These are phyloP conservation scores for Cadophora sp. DNA, from an alignment of 2,329 filamentous ascomycete species.

Conservation along the genomic window DNA sequence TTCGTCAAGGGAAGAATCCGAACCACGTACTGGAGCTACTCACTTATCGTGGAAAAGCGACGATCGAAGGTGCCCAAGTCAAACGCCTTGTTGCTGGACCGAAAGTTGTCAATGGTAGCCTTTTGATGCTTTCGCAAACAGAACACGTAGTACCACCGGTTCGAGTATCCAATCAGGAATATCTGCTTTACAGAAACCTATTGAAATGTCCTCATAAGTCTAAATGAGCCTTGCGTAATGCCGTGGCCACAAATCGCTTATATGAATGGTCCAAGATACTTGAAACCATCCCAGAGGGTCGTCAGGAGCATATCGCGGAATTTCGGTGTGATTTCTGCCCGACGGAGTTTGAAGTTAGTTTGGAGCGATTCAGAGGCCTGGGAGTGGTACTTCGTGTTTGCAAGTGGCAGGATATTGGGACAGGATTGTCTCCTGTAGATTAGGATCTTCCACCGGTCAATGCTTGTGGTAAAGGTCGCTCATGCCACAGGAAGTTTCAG, in stretches of 20 bases:
- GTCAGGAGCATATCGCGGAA: conserved; percentile 8
- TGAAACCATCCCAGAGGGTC: not conserved
- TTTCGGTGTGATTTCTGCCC: conserved; percentile 19
- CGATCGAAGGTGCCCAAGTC: conserved; percentile 22
- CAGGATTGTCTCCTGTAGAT: conserved; percentile 24
- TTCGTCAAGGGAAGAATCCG: conserved; percentile 23
- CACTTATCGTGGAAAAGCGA: conserved; percentile 17
- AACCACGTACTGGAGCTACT: conserved; percentile 21
- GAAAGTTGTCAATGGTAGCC: conserved; percentile 23
- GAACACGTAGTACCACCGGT: conserved; percentile 19
- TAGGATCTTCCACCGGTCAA: conserved; percentile 15
- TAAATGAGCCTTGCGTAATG: not conserved
- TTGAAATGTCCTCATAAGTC: not conserved
- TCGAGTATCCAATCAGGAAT: not conserved
- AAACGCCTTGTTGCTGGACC: conserved; percentile 23
- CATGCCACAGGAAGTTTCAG: not conserved
- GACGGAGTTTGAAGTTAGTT: conserved; percentile 20
- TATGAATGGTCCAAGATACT: not conserved
- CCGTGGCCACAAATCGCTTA: not conserved
- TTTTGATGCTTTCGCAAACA: conserved; percentile 26
- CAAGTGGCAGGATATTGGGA: conserved; percentile 29
- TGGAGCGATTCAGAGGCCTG: conserved; percentile 19
- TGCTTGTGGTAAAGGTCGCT: not conserved
- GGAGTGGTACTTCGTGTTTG: conserved; percentile 19
- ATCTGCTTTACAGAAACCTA: not conserved